Base-by-base conservation (phyloP, 768 basidiomycete species). In the Tephrocybe sp. region DNA sequence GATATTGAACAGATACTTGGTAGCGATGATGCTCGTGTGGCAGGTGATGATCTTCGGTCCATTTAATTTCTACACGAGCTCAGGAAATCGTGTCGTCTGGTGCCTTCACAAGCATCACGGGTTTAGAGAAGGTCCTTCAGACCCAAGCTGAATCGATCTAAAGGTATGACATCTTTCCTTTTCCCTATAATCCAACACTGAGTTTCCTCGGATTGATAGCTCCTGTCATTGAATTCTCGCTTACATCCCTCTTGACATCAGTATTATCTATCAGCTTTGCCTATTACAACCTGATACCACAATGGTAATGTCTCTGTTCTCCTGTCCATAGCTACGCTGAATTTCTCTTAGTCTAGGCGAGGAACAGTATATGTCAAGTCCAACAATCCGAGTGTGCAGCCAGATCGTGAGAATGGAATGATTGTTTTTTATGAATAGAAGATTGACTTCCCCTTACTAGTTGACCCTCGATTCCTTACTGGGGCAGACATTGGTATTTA, bases 371-470 rank as follows among this genome's bases (percentile, higher is more conserved):
- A 51, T 25, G 26, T 51, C 3, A 43, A 36, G 25, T 53, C 55
- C 9, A 47, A 25, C 11, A 52, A 53, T 26, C 55, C 55, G 24
- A 56, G 44, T 24, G 48, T 56, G 12, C 51, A 40, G 16, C 55
- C 55, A 0, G 48, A 52, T 31, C 22, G 55, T 53, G 46, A 32
- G 43, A 8, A 11, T 19, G 8, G 5, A 8, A 6, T 7, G 4
- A 9, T 28, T 16, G 2, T 24, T 6, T 25, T 15, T 9, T 4
- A 21, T 24, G 28, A 9, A 34, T 0, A 13, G 18, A 31, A 12
- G 9, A 43, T 4, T 47, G 18, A 41, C 9, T 5, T 18, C 27
- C 5, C 11, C 26, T 30, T 18, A 1, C 9, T 22, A 56, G 55
- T 56, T 5, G 19, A 56, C 28, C 55, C 55, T 19, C 47, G 18